Conservation (phyloP, 345 rosid genomes). For the Lenwebbia sp. region DNA sequence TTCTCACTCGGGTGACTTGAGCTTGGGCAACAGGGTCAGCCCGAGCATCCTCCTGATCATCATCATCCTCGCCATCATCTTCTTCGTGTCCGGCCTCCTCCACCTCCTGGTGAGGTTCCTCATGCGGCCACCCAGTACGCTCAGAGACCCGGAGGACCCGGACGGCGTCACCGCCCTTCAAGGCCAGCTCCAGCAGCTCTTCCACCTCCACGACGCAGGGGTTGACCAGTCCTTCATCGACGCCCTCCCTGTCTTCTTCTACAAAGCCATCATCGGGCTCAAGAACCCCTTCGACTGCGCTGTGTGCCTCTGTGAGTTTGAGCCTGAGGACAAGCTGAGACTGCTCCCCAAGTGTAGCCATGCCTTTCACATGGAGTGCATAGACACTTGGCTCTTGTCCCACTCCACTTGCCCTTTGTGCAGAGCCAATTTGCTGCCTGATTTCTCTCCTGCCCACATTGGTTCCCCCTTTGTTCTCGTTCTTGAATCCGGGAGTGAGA, state of each 20-base stretch:
- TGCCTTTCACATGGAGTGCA: slow-evolving; percentile 96
- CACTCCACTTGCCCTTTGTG: slow-evolving; percentile 98
- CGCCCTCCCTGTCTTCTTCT: slow-evolving; percentile 79
- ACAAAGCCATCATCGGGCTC: slow-evolving; percentile 71
- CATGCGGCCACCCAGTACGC: slow-evolving; percentile 31
- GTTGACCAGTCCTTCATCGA: slow-evolving; percentile 95
- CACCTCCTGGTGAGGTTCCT: slow-evolving; percentile 81
- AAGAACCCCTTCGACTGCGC: slow-evolving; percentile 91
- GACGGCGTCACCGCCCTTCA: slow-evolving; percentile 73
- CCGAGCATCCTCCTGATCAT: slow-evolving; percentile 72
- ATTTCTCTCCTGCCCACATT: slow-evolving; percentile 35
- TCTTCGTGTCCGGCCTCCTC: slow-evolving; percentile 86
- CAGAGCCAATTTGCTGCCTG: slow-evolving; percentile 65
- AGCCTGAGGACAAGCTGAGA: slow-evolving; percentile 79
- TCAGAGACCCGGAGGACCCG: slow-evolving; percentile 52
- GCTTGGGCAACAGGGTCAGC: slow-evolving; percentile 50
- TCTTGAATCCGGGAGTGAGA: slow-evolving; percentile 87
- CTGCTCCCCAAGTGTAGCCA: slow-evolving; percentile 97
- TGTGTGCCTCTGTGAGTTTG: slow-evolving; percentile 93
- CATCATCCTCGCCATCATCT: slow-evolving; percentile 75
- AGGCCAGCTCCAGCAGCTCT: slow-evolving; percentile 93
- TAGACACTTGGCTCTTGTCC: slow-evolving; percentile 96
- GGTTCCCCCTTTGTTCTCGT: slow-evolving; percentile 59
- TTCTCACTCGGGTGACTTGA: slow-evolving; percentile 23
- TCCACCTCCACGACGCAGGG: slow-evolving; percentile 92